Percentiles rank a stretch among this genome's conserved stretches.
Conservation (phyloP, 495 filamentous ascomycete species). For the Penicillium soppii region DNA sequence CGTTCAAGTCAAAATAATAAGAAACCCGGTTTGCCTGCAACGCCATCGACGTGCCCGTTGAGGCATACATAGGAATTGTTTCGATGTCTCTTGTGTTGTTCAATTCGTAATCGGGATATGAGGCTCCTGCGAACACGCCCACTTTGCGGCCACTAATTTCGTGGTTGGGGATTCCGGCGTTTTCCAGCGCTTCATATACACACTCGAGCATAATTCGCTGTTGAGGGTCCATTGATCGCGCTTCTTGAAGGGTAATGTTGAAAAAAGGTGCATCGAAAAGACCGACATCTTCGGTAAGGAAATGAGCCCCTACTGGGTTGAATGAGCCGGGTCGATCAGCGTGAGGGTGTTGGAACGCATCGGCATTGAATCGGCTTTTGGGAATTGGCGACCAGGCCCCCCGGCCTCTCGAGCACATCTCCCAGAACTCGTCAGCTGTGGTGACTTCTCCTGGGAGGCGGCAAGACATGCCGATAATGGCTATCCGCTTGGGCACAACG, state of each 20-base stretch:
- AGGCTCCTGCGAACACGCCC: conserved; percentile 45
- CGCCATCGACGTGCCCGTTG: conserved; percentile 46
- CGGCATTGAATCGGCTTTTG: conserved; percentile 41
- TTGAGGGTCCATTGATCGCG: conserved; percentile 48
- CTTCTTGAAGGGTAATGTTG: conserved; percentile 42
- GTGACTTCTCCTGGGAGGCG: conserved; percentile 49
- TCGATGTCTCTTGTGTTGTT: conserved; percentile 42
- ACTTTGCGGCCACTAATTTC: conserved; percentile 43
- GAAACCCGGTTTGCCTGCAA: conserved; percentile 47
- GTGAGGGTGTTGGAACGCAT: conserved; percentile 43
- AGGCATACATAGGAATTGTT: conserved; percentile 38
- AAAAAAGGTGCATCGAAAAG: conserved; percentile 61
- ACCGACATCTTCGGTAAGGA: conserved; percentile 50
- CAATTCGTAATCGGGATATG: conserved; percentile 44
- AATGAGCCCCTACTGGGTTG: conserved; percentile 28
- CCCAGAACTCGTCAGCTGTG: conserved; percentile 58
- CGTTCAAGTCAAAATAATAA: conserved; percentile 43
- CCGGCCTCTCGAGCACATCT: conserved; percentile 36
- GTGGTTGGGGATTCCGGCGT: conserved; percentile 44
- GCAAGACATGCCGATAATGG: conserved; percentile 50
- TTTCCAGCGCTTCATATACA: conserved; percentile 46
- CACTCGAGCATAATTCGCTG: conserved; percentile 46
- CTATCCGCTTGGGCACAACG: conserved; percentile 30
- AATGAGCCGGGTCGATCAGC: conserved; percentile 26
- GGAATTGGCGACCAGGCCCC: conserved; percentile 29